Evolutionary conservation across 768 basidiomycete genomes (phyloP), one percentile per base, ranked within the genome.

Genomic region (Lentinula sp.): DNA sequence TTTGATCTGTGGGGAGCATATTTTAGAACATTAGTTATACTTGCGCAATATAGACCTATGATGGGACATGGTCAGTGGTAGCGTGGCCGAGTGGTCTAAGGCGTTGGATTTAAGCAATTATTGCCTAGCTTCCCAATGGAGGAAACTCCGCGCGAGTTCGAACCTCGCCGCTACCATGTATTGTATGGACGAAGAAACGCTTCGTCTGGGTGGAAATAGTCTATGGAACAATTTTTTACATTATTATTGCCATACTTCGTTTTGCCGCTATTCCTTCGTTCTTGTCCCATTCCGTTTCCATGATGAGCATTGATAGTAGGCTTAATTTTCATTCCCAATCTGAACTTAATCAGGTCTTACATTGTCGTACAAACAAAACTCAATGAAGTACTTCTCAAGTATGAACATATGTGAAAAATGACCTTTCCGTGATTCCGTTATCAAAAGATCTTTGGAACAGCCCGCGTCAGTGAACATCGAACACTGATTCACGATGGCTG

Each of bases 1-100:
- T 23, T 23, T 23, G 23, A 23, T 23, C 23, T 23, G 23, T 28
- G 28, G 28, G 28, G 3, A 23, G 23, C 23, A 23, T 28, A 28
- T 28, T 28, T 28, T 28, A 3, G 28, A 28, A 28, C 28, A 3
- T 28, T 28, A 28, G 3, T 2, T 2, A 3, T 2, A 28, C 28
- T 3, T 28, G 2, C 3, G 3, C 0, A 3, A 28, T 28, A 28
- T 28, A 28, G 3, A 28, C 28, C 28, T 3, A 28, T 28, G 2
- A 28, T 2, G 28, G 4, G 3, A 3, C 1, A 28, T 3, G 4
- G 28, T 28, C 3, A 28, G 28, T 9, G 79, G 78, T 79, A 85
- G 83, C 82, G 85, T 90, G 88, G 85, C 87, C 87, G 88, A 90
- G 88, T 87, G 88, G 87, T 88, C 86, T 88, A 90, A 89, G 88